Percentiles rank a stretch among this genome's conserved stretches.
Evolutionary conservation across 2,329 filamentous ascomycete genomes (phyloP).

Genomic region (Chaetomiaceae sp.): DNA sequence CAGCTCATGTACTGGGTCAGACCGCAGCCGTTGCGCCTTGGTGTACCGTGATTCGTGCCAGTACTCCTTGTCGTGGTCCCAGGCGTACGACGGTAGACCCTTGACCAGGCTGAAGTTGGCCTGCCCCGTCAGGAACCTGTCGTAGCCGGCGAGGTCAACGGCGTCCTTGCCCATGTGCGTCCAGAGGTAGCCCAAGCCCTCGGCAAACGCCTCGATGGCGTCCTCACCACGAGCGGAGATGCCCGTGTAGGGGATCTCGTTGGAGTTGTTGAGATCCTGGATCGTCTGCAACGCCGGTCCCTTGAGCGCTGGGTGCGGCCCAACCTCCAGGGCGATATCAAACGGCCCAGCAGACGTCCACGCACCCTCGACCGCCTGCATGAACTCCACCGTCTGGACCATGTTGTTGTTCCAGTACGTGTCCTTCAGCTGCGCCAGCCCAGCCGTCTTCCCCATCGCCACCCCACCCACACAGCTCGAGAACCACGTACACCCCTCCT

Average conservation of each 20-base stretch:
- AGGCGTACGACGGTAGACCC: background rate
- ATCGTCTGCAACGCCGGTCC: slow-evolving; percentile 33
- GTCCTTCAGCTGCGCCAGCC: background rate
- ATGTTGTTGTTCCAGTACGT: background rate
- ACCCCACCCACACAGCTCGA: background rate
- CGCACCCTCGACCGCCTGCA: slow-evolving; percentile 14
- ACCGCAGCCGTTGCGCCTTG: background rate
- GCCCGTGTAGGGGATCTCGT: slow-evolving; percentile 10
- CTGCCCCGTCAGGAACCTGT: background rate
- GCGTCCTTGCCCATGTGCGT: background rate
- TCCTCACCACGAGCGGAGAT: slow-evolving; percentile 1
- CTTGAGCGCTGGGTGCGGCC: slow-evolving; percentile 36
- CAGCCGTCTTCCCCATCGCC: background rate
- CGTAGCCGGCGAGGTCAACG: slow-evolving; percentile 7
- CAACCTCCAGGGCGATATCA: slow-evolving; percentile 29
- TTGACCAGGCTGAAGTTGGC: background rate
- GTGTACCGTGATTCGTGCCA: background rate
- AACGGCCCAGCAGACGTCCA: background rate
- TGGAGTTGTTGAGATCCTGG: slow-evolving; percentile 5
- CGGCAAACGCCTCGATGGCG: slow-evolving; percentile 8
- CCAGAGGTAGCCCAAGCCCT: slow-evolving; percentile 10
- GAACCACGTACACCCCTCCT: slow-evolving; percentile 5
- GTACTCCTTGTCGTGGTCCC: background rate
- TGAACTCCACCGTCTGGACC: slow-evolving; percentile 23
- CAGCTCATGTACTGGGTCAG: background rate